A percentile compares a stretch with the other conserved stretches of the same genome.
Evolutionary conservation across 164 flowering plant species (phyloP).

Genomic region (Tetrastigma voinierianum): DNA sequence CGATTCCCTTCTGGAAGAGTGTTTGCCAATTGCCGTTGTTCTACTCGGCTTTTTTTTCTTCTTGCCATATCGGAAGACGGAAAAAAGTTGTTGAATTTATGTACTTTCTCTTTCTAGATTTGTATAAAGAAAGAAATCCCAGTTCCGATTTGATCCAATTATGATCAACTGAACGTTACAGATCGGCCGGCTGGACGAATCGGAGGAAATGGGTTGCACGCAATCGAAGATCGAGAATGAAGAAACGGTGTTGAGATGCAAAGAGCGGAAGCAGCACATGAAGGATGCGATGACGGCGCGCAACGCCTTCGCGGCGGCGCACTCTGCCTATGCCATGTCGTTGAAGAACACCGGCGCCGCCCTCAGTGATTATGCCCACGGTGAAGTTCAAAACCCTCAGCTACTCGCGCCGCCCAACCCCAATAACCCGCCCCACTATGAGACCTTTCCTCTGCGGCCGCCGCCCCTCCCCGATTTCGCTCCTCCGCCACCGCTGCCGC

Average conservation of each 20-base stretch:
- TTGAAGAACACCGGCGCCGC: conserved; percentile 82
- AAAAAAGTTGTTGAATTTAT: too few relatives aligned
- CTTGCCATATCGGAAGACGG: not conserved
- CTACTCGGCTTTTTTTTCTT: not conserved
- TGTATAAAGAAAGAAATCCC: too few relatives aligned
- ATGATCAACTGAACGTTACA: too few relatives aligned
- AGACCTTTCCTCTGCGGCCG: conserved; percentile 25
- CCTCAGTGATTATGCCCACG: conserved; percentile 68
- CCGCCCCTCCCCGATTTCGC: conserved; percentile 18
- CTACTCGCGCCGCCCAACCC: not conserved
- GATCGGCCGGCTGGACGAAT: too few relatives aligned
- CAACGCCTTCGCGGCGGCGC: conserved; percentile 73
- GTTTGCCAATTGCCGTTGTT: not conserved
- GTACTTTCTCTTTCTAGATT: too few relatives aligned
- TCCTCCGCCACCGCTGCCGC: conserved; percentile 15
- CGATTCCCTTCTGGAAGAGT: too few relatives aligned
- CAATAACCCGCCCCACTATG: conserved; percentile 21
- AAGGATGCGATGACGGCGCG: conserved; percentile 62
- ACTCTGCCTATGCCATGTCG: conserved; percentile 50
- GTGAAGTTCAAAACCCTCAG: conserved; percentile 31
- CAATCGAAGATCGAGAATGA: conserved; percentile 93
- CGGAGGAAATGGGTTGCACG: conserved; percentile 66
- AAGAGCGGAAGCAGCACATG: conserved; percentile 62
- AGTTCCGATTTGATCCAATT: too few relatives aligned
- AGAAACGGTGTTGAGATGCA: conserved; percentile 78